A percentile compares a stretch with the other conserved stretches of the same genome.
These are phyloP conservation scores for Excoecaria agallocha DNA, from an alignment of 345 rosid genomes.

Conservation along the genomic window DNA sequence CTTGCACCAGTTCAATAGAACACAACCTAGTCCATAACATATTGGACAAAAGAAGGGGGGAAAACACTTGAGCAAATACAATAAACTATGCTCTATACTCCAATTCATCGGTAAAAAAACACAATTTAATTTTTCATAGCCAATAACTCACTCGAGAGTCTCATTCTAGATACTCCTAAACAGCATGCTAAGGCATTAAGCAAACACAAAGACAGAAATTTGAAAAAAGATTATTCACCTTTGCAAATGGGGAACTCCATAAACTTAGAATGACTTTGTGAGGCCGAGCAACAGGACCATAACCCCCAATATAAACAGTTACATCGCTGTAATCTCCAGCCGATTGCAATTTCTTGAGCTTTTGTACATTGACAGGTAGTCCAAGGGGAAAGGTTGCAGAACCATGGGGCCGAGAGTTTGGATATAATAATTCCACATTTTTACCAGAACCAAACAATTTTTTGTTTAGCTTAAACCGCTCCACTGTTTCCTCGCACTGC, in stretches of 20 bases:
- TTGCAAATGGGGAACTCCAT: constrained; percentile 90
- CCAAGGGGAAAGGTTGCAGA: constrained; percentile 57
- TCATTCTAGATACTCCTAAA: not conserved
- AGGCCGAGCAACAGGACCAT: constrained; percentile 57
- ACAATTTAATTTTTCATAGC: not conserved
- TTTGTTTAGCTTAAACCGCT: constrained; percentile 50
- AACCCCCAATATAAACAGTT: constrained; percentile 54
- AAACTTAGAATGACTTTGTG: constrained; percentile 80
- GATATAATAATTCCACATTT: constrained; percentile 61
- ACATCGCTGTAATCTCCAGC: constrained; percentile 60
- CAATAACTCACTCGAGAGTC: not conserved
- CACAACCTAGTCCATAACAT: not conserved
- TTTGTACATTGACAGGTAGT: constrained; percentile 59
- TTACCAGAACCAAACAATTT: constrained; percentile 48
- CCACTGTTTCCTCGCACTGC: constrained; percentile 72
- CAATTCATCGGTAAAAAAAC: not conserved
- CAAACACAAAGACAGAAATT: not conserved
- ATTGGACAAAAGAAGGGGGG: no score
- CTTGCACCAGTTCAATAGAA: not conserved
- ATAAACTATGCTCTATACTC: not conserved
- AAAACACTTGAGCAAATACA: not conserved
- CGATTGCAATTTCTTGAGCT: constrained; percentile 49
- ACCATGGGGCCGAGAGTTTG: constrained; percentile 43
- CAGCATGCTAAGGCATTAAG: not conserved
- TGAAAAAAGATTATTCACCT: constrained; percentile 45